phyloP scores from a whole-genome alignment of 2,329 filamentous ascomycete genomes.

The Botrytis paeoniae region DNA sequence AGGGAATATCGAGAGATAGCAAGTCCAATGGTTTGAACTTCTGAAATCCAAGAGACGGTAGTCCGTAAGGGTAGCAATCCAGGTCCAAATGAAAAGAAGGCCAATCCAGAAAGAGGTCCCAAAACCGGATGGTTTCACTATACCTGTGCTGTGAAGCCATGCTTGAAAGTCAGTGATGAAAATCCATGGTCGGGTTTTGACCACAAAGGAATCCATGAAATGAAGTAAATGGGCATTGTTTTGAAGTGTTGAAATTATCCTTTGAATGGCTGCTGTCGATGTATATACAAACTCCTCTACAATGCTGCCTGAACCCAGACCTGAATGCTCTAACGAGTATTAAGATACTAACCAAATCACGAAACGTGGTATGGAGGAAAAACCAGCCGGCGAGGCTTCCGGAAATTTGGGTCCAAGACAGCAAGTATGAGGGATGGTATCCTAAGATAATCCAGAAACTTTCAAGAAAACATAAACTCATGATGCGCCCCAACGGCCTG shows the following conservation, averaged over 20 bases:
- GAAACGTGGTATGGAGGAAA: conserved; percentile 20
- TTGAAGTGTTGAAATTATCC: conserved; percentile 24
- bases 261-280: conserved; percentile 23
- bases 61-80: conserved; percentile 12
- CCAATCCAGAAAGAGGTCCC: conserved; percentile 14
- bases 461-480: conserved; percentile 28
- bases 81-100: conserved; percentile 4
- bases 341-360: conserved; percentile 30
- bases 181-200: conserved; percentile 21
- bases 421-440: conserved; percentile 34
- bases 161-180: conserved; percentile 14
- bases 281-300: conserved; percentile 30
- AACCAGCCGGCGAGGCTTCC: conserved; percentile 23
- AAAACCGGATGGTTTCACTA: conserved; percentile 17
- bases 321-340: conserved; percentile 25
- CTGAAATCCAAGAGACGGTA: conserved; percentile 1
- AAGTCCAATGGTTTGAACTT: conserved; percentile 5
- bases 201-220: conserved; percentile 16
- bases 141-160: conserved; percentile 19
- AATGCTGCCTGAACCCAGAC: conserved; percentile 31
- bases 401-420: conserved; percentile 35
- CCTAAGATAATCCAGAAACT: conserved; percentile 27
- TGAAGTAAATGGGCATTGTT: background rate
- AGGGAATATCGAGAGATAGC: background rate
- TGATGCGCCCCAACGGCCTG: conserved; percentile 34